Base-by-base conservation (phyloP, 2,329 filamentous ascomycete species). In the Alternaria arbusti region DNA sequence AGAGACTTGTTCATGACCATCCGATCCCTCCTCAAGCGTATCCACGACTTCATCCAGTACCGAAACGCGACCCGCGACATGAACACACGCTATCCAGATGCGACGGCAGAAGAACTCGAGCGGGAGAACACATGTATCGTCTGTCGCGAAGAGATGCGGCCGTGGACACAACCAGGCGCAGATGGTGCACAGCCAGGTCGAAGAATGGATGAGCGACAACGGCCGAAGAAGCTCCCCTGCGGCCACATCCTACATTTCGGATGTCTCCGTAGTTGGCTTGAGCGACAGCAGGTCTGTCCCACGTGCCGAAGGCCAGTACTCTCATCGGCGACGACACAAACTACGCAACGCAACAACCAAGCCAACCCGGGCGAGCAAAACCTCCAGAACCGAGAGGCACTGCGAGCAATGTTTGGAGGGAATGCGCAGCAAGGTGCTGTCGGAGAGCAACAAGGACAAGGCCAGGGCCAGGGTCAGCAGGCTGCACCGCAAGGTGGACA, bases 121-220 rank as follows among this genome's bases (percentile, higher is more conserved):
- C 87, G 92, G 52, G 95, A 97, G 77, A 93, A 96, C 74, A 96
- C 96, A 3, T 99, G 96, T 80, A 99, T 99, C 71, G 97, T 99
- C 59, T 99, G 96, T 80, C 89, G 96, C 64, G 96, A 99, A 78
- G 93, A 96, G 68, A 99, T 99, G 96, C 88, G 88, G 32, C 89
- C 91, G 2, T 97, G 93, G 92, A 84, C 83, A 32, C 85, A 85
- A 57, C 83, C 84, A 43, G 79, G 77, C 43, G 79, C 76, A 47
- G 81, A 82, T 46, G 81, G 68, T 26, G 74, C 73, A 12, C 77
- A 74, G 54, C 72, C 77, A 50, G 75, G 77, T 55, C 78, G 81
- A 57, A 74, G 75, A n/a, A 86, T 91, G 59, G 90, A 96, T 62
- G 94, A 98, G 75, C 88, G 95, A 58, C 87, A 92, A 60, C 88